phyloP scores from a whole-genome alignment of 148 eudicot species.

The Fagopyrum tataricum region DNA sequence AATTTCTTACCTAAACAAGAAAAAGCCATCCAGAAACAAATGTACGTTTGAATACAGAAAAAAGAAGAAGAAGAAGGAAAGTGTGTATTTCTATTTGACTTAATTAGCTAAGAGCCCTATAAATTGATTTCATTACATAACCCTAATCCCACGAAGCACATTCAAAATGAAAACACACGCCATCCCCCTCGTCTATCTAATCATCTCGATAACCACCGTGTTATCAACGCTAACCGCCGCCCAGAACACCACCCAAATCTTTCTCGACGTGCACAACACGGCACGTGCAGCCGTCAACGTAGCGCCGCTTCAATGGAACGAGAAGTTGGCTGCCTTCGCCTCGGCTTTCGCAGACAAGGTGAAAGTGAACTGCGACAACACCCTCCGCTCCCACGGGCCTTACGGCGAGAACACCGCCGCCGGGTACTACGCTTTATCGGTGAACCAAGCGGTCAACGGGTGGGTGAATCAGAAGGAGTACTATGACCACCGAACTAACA shows the following conservation, averaged over 20 bases:
- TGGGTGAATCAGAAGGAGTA: constrained; percentile 40
- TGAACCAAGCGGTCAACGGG: constrained; percentile 22
- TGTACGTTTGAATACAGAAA: too few species aligned
- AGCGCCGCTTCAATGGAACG: constrained; percentile 38
- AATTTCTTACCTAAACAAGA: too few species aligned
- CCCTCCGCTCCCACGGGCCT: constrained; percentile 12
- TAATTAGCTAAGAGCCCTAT: too few species aligned
- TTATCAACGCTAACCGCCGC: background rate
- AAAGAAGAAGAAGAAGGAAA: too few species aligned
- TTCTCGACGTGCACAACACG: constrained; percentile 32
- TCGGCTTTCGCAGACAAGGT: constrained; percentile 9
- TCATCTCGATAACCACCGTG: background rate
- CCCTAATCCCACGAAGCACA: background rate
- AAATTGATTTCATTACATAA: background rate
- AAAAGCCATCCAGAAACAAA: too few species aligned
- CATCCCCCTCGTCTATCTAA: background rate
- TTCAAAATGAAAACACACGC: background rate
- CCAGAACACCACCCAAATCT: constrained; percentile 12
- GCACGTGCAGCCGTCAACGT: constrained; percentile 30
- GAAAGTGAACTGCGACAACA: constrained; percentile 17
- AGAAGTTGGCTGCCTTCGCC: constrained; percentile 34
- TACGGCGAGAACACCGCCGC: constrained; percentile 54
- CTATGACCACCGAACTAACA: constrained; percentile 33
- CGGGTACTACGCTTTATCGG: constrained; percentile 27
- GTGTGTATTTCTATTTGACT: too few species aligned